phyloP scores from a whole-genome alignment of 805 yeast genomes.

The Pichia paraexigua region DNA sequence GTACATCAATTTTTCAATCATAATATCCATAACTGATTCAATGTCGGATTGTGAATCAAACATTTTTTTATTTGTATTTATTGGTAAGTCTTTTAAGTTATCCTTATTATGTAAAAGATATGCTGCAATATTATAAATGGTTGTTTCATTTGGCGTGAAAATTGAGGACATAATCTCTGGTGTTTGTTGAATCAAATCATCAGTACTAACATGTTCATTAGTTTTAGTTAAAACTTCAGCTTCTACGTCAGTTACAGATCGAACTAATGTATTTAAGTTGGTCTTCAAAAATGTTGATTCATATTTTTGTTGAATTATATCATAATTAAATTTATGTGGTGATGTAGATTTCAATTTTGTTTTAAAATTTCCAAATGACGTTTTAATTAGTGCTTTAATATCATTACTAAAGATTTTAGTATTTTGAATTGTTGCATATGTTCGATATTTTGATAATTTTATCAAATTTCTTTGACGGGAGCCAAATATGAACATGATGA shows the following conservation, averaged over 20 bases:
- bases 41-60: not conserved
- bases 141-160: conserved; percentile 11
- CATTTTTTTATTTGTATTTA: conserved; percentile 5
- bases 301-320: conserved; percentile 8
- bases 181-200: conserved; percentile 1
- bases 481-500: not conserved
- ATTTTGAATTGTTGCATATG: not conserved
- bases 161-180: conserved; percentile 5
- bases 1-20: conserved; percentile 25
- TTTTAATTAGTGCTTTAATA: conserved; percentile 6
- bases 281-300: conserved; percentile 6
- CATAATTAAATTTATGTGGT: conserved; percentile 6
- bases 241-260: conserved; percentile 6
- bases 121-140: conserved; percentile 5
- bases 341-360: conserved; percentile 3
- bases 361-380: conserved; percentile 10
- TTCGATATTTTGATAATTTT: not conserved
- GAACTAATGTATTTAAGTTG: conserved; percentile 3
- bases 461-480: not conserved
- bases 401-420: not conserved
- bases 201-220: conserved; percentile 1
- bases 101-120: conserved; percentile 10
- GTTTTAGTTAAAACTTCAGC: conserved; percentile 1
- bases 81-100: conserved; percentile 8
- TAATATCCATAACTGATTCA: conserved; percentile 15